Evolutionary conservation across 23 red algal genomes (phyloP), one percentile per base, ranked within the genome.

Genomic region (Gracilaria gracilis): DNA sequence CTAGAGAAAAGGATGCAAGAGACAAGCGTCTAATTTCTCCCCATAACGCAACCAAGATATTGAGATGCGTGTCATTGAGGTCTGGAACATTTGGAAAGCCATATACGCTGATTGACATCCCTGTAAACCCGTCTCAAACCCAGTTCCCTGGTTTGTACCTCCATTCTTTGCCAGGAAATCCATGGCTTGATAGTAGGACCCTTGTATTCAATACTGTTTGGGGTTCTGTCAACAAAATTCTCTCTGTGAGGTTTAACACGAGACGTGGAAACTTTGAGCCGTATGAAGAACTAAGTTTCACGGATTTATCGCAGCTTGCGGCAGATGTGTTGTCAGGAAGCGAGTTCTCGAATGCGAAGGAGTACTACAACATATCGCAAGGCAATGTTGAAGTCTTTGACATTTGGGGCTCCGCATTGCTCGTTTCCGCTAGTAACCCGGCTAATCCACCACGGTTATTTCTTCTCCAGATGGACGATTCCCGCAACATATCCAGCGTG

Each of bases 111-210:
- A 83, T 83, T 8, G 35, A 40, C 16, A 55, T 96, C 33, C 61
- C 64, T 19, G 40, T 0, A 38, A 23, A 72, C 13, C 76, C 82
- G 6, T 46, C 51, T 23, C 47, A 59, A 1, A 77, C 84, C 28
- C 57, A 50, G 0, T 96, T 96, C 77, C 94, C 94, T 32, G 94
- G 94, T 28, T 81, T 96, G 50, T 96, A 86, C 54, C 57, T 86
- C 33, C 87, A 96, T 82, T 61, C 80, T 21, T 83, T 96, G 87
- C 81, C 81, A 32, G 53, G 49, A 69, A 65, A 77, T 34, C 94
- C 94, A 34, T 96, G 94, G 94, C 69, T 85, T 40, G 78, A 66
- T 75, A n/a, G 23, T 8, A 62, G 87, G 38, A 79, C 81, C 32
- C 34, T 96, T 61, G 34, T 87, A 9, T 65, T 91, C n/a, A 81